Percentiles rank a stretch among this genome's conserved stretches.
These are phyloP conservation scores for Peronospora farinosa DNA, from an alignment of 352 stramenopile genomes.

Conservation along the genomic window DNA sequence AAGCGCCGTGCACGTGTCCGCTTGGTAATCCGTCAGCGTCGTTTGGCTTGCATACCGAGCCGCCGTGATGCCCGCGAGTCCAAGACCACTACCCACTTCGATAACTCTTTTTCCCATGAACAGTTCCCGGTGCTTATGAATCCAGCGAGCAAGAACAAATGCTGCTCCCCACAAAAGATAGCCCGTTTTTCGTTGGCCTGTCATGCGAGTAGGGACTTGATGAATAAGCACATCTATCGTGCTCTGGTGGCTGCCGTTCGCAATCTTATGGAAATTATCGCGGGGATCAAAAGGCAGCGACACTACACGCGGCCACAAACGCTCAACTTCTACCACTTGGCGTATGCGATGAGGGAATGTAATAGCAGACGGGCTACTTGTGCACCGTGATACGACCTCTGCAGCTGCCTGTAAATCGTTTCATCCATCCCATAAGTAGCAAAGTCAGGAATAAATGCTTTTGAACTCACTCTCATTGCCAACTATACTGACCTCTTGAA, in stretches of 20 bases:
- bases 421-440: background rate
- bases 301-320: slow-evolving; percentile 45
- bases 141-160: slow-evolving; percentile 74
- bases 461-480: background rate
- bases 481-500: slow-evolving; percentile 48
- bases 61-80: slow-evolving; percentile 71
- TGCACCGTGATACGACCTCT: slow-evolving; percentile 61
- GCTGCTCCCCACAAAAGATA: slow-evolving; percentile 81
- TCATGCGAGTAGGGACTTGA: slow-evolving; percentile 79
- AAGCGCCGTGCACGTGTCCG: slow-evolving; percentile 68
- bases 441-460: background rate
- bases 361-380: slow-evolving; percentile 52
- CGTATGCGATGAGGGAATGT: slow-evolving; percentile 60
- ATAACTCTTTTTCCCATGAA: slow-evolving; percentile 68
- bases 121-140: slow-evolving; percentile 69
- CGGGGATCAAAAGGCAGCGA: slow-evolving; percentile 56
- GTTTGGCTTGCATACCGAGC: slow-evolving; percentile 55
- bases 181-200: slow-evolving; percentile 77
- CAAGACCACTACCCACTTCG: slow-evolving; percentile 79
- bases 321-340: slow-evolving; percentile 54
- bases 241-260: slow-evolving; percentile 18
- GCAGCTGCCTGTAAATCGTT: slow-evolving; percentile 42
- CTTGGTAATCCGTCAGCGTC: slow-evolving; percentile 79
- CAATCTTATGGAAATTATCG: slow-evolving; percentile 28
- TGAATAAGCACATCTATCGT: slow-evolving; percentile 62